Evolutionary conservation across 2,329 filamentous ascomycete species (phyloP), one percentile per base, ranked within the genome.

Genomic region (Xylariaceae sp.): DNA sequence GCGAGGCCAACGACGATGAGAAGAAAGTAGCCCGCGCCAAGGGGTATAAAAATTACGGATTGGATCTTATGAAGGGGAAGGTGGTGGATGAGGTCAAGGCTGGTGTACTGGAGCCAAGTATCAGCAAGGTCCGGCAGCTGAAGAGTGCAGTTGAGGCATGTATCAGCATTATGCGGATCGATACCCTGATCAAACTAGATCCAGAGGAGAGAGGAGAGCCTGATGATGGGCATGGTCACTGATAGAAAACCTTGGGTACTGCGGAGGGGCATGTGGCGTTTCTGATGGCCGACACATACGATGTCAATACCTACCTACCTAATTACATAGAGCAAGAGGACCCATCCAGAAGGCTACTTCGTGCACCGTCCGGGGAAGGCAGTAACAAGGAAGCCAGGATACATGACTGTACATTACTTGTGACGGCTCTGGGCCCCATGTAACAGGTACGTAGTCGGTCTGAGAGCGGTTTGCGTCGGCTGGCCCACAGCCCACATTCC

Each of bases 141-240:
- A 98, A 98, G 84, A 94, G 87, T 68, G 93, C 93, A 19, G 93
- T 98, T 37, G 93, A 98, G 72, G 93, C 93, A 41, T 97, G 93
- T 68, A 95, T 98, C 67, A 87, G 89, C 62, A 97, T 98, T 65
- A 97, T 98, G 93, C 81, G 93, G 60, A 98, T 98, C 64, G 93
- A 98, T 73, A 97, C 93, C 52, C 76, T 98, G 68, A 97, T 98
- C 71, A 95, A 95, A 75, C 73, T 98, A 66, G 93, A 98, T 74
- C 90, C 90, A 15, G 89, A 96, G 73, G 79, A 84, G 73, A 76
- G 78, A 61, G 74, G 71, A 31, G 78, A 82, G 60, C 80, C 80
- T 53, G 86, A 95, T 69, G 87, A 93, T 59, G 89, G 88, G 43
- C 88, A 94, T 68, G 89, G 85, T 41, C 89, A 95, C 71, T 93